phyloP scores from a whole-genome alignment of 2,329 filamentous ascomycete genomes.

The Aspergillus fumigatus region DNA sequence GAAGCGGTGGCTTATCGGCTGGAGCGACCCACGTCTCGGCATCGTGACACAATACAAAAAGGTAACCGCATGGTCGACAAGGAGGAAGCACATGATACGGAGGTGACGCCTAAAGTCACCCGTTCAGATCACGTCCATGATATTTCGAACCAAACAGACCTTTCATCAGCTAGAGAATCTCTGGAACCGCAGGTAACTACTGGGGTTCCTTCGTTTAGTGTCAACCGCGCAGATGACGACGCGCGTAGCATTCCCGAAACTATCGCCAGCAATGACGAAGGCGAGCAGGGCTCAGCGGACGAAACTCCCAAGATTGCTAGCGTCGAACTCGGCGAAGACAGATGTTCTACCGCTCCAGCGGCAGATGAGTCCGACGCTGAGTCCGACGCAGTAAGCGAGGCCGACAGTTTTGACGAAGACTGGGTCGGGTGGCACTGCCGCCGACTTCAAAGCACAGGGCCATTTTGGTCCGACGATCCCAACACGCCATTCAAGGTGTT shows the following conservation, averaged over 20 bases:
- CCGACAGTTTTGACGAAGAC: slow-evolving; percentile 17
- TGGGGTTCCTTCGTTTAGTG: neutral
- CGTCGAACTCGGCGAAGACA: slow-evolving; percentile 33
- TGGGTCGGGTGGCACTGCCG: slow-evolving; percentile 30
- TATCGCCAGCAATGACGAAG: slow-evolving; percentile 5
- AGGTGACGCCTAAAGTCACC: neutral
- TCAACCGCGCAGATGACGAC: neutral
- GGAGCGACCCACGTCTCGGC: neutral
- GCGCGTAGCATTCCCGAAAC: neutral
- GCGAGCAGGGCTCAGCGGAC: slow-evolving; percentile 10
- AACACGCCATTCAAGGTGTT: slow-evolving; percentile 39
- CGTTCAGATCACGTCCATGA: neutral
- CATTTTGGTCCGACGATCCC: slow-evolving; percentile 29
- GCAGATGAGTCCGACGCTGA: neutral
- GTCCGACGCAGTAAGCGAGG: slow-evolving; percentile 6
- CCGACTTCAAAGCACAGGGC: slow-evolving; percentile 11
- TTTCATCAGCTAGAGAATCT: neutral
- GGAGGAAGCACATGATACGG: neutral
- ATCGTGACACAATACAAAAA: neutral
- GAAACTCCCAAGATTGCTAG: slow-evolving; percentile 33
- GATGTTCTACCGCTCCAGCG: slow-evolving; percentile 4
- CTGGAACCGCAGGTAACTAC: neutral
- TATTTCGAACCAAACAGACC: neutral
- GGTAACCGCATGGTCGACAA: neutral
- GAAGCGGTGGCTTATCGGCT: neutral